phyloP scores from a whole-genome alignment of 2,329 filamentous ascomycete species.

The Hymenoscyphus albidus region DNA sequence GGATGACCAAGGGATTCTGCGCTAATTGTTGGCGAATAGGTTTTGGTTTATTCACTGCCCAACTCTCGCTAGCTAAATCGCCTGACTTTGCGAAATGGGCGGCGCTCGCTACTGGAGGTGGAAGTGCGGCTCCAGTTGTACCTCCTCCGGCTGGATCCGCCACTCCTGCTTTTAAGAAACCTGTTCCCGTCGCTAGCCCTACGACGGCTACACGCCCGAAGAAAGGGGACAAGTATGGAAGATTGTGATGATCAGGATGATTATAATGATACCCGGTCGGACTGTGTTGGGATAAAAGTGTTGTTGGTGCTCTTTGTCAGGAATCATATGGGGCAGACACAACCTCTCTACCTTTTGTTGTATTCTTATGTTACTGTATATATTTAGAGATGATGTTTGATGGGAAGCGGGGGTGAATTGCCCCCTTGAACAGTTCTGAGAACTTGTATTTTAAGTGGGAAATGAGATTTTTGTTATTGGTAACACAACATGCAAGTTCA shows the following conservation, averaged over 20 bases:
- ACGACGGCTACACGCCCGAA: not conserved
- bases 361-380: too few species aligned
- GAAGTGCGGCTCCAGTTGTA: not conserved
- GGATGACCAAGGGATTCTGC: too few species aligned
- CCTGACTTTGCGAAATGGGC: not conserved
- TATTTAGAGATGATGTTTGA: not conserved
- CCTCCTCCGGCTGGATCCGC: not conserved
- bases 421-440: not conserved
- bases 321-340: too few species aligned
- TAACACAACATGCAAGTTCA: too few species aligned
- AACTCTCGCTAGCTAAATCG: not conserved
- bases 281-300: too few species aligned
- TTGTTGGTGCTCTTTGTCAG: too few species aligned
- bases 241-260: not conserved
- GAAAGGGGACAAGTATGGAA: not conserved
- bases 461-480: too few species aligned
- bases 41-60: not conserved
- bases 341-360: too few species aligned
- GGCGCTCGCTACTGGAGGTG: not conserved
- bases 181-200: not conserved
- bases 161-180: not conserved
- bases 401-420: not conserved
- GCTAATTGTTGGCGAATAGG: not conserved
- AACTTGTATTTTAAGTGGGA: not conserved
- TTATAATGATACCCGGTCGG: not conserved